phyloP scores from a whole-genome alignment of 306 rosid species.

The Benincasa hispida region DNA sequence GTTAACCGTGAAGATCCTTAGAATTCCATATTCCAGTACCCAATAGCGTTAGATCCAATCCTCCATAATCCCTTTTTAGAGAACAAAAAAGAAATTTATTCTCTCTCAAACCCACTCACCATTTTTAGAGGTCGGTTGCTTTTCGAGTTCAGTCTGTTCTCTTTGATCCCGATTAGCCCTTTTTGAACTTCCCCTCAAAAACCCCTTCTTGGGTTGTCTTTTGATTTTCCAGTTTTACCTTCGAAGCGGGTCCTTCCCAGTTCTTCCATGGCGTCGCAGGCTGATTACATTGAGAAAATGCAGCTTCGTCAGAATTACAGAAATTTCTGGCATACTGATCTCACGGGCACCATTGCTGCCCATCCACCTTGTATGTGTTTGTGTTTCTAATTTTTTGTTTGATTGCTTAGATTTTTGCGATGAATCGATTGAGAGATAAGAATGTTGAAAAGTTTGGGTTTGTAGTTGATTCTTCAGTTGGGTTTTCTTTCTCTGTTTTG shows the following conservation, averaged over 20 bases:
- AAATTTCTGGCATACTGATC: slow-evolving; percentile 53
- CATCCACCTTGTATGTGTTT: slow-evolving; percentile 28
- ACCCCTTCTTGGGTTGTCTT: not conserved
- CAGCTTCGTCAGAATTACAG: slow-evolving; percentile 44
- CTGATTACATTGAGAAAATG: slow-evolving; percentile 33
- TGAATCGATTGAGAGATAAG: not conserved
- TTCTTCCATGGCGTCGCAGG: slow-evolving; percentile 31
- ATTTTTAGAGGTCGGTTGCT: not conserved
- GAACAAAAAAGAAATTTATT: not conserved
- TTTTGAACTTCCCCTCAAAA: not conserved
- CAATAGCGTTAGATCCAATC: not conserved
- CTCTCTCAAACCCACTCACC: not conserved
- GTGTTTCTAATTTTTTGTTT: not conserved
- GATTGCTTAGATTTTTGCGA: not conserved
- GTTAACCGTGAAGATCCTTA: not conserved
- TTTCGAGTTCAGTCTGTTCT: not conserved
- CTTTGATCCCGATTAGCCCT: not conserved
- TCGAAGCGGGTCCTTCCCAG: not conserved
- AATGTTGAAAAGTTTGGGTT: not conserved
- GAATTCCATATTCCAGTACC: not conserved
- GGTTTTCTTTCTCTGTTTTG: not conserved
- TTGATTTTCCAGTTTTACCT: not conserved
- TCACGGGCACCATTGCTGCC: slow-evolving; percentile 23
- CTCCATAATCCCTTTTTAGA: not conserved
- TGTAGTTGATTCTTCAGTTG: not conserved